Conservation (phyloP, 2,329 filamentous ascomycete genomes). For the Scopulariopsis brevicaulis region DNA sequence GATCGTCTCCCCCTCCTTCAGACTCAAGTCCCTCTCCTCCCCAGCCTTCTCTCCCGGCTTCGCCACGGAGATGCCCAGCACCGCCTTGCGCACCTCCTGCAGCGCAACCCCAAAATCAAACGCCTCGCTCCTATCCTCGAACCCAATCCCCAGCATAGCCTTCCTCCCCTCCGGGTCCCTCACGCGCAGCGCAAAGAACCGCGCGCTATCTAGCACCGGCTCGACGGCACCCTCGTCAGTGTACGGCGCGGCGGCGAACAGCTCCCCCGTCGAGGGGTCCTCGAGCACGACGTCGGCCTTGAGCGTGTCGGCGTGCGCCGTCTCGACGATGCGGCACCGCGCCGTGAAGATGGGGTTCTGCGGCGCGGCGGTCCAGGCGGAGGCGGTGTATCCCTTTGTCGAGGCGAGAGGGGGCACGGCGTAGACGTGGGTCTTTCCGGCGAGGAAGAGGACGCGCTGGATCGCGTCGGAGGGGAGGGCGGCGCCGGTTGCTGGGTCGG, state of each 20-base stretch:
- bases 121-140: slow-evolving; percentile 75
- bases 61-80: slow-evolving; percentile 41
- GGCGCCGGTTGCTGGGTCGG: slow-evolving; percentile 61
- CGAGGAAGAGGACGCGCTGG: slow-evolving; percentile 73
- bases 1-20: slow-evolving; percentile 87
- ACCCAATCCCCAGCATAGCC: slow-evolving; percentile 73
- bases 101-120: slow-evolving; percentile 77
- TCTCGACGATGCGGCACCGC: slow-evolving; percentile 69
- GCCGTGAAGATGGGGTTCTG: slow-evolving; percentile 76
- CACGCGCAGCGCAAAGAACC: slow-evolving; percentile 78
- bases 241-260: slow-evolving; percentile 81
- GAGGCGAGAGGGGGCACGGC: slow-evolving; percentile 70
- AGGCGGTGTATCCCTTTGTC: slow-evolving; percentile 68
- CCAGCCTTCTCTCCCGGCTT: slow-evolving; percentile 21
- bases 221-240: slow-evolving; percentile 55
- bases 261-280: slow-evolving; percentile 57
- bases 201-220: slow-evolving; percentile 64
- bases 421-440: slow-evolving; percentile 70
- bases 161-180: slow-evolving; percentile 65
- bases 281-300: slow-evolving; percentile 71
- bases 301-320: slow-evolving; percentile 41
- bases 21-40: slow-evolving; percentile 64
- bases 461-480: slow-evolving; percentile 65
- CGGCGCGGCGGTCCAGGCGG: slow-evolving; percentile 62
- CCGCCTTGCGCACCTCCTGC: slow-evolving; percentile 62